Base-by-base conservation (phyloP, 208 protist species). In the Naegleria lovaniensis region DNA sequence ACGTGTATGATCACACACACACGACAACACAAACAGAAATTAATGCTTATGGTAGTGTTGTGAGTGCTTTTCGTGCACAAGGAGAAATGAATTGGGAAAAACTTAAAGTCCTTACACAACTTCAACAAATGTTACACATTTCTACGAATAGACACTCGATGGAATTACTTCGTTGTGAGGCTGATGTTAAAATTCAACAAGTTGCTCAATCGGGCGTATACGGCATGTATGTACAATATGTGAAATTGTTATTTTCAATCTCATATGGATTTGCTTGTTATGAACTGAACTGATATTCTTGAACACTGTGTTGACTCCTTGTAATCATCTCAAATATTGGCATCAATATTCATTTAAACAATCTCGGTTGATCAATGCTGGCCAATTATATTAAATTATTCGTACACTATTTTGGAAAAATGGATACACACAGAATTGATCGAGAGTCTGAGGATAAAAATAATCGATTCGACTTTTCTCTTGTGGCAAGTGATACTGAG, bases 51-150 rank as follows among this genome's bases (percentile, higher is more conserved):
- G 48, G 83, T 43, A 29, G 22, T 48, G 83, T 85, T 40, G 83
- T 85, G 39, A 85, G 36, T 22, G 83, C 83, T 19, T 40, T 85
- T 43, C 13, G 83, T 16, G 83, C 83, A 29, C 83, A 85, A 33
- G 83, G 83, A 7, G 83, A 85, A 48, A 39, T 85, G 5, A 85
- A 33, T 48, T 85, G 83, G 83, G 83, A 85, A 85, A 85, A 85
- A 39, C 9, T 48, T 19, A 85, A 85, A 48, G 15, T 85, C 13
- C 15, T 85, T 38, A 48, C 33, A 22, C 33, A 48, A 85, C 38
- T 85, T 38, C 33, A 48, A 29, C 39, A 85, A 39, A 85, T 85
- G n/a, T 43, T 85, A 38, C 83, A 85, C 38, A 85, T 85, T 85
- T 85, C 83, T 22, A 85, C 39, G 0, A 48, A 43, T 25, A 22